These are phyloP conservation scores for Physcomitrium patens DNA, from an alignment of 225 moss, liverwort and hornwort genomes.

Conservation along the genomic window DNA sequence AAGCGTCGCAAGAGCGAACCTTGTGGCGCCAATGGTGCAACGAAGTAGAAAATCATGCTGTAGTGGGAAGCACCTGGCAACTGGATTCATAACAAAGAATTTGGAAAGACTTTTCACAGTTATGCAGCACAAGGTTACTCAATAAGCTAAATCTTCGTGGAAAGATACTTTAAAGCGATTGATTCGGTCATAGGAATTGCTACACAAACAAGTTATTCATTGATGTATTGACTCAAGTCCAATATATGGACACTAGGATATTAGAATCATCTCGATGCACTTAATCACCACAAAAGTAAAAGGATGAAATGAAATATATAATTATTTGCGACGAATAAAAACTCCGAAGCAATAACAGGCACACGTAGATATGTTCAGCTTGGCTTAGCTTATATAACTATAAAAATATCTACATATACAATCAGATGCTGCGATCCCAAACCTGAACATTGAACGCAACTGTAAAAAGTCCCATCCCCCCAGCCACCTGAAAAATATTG, in stretches of 20 bases:
- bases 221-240: no score
- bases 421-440: conserved; percentile 11
- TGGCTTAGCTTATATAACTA: neutral
- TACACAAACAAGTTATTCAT: neutral
- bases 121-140: conserved; percentile 2
- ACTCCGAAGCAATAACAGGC: conserved; percentile 5
- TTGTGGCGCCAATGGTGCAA: conserved; percentile 62
- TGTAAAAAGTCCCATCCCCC: conserved; percentile 71
- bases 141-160: conserved; percentile 17
- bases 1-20: conserved; percentile 78
- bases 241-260: no score
- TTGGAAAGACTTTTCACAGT: neutral
- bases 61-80: conserved; percentile 83
- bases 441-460: conserved; percentile 95
- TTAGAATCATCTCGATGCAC: no score
- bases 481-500: conserved; percentile 55
- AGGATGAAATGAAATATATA: neutral
- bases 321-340: conserved; percentile 3
- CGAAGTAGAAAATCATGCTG: conserved; percentile 94
- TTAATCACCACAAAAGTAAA: no score
- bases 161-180: neutral
- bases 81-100: conserved; percentile 39
- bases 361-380: neutral
- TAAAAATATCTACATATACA: neutral
- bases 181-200: neutral